A percentile compares a stretch with the other conserved stretches of the same genome.
These are phyloP conservation scores for Blumeriella jaapii DNA, from an alignment of 2,329 filamentous ascomycete genomes.

Conservation along the genomic window DNA sequence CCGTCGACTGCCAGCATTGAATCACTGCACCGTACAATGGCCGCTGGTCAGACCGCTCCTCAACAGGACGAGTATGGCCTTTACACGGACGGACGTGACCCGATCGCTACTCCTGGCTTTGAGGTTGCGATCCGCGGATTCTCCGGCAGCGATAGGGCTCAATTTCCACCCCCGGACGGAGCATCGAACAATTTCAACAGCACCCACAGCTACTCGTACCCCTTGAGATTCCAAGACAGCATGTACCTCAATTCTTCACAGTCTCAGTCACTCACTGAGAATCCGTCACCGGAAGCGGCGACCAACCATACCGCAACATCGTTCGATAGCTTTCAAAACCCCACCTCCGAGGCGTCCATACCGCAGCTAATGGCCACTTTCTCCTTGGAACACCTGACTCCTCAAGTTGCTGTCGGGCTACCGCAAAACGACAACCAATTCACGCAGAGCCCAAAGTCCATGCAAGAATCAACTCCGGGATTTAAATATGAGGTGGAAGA, in stretches of 20 bases:
- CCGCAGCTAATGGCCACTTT: constrained; percentile 15
- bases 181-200: constrained; percentile 11
- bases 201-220: constrained; percentile 13
- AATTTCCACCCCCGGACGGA: constrained; percentile 16
- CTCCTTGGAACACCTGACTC: constrained; percentile 17
- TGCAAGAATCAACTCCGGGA: constrained; percentile 11
- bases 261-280: constrained; percentile 12
- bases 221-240: constrained; percentile 12
- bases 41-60: constrained; percentile 14
- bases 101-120: constrained; percentile 10
- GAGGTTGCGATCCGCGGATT: constrained; percentile 12
- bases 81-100: constrained; percentile 12
- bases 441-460: constrained; percentile 17
- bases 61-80: constrained; percentile 15
- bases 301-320: constrained; percentile 16
- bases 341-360: constrained; percentile 6
- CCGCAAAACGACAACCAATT: constrained; percentile 7
- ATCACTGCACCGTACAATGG: constrained; percentile 23
- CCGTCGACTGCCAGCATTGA: constrained; percentile 20
- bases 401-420: constrained; percentile 8
- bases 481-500: constrained; percentile 18
- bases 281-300: constrained; percentile 10
- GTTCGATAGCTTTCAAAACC: constrained; percentile 14
- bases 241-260: constrained; percentile 10
- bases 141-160: constrained; percentile 16